Conservation (phyloP, 1,139 yeast species). For the Hemisphaericaspora xylofermentans region DNA sequence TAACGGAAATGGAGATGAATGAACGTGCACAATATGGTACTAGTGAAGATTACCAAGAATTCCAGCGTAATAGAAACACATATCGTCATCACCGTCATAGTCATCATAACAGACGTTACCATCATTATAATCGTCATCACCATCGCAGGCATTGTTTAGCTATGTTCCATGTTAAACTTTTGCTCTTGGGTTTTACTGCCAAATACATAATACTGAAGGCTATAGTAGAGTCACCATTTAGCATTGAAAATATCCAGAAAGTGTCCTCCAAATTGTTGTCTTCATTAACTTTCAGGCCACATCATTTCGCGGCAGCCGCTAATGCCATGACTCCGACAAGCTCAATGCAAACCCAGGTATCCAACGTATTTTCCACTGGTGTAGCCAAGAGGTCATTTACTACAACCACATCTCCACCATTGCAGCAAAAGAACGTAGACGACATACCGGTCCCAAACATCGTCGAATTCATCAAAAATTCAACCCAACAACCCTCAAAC, state of each 20-base stretch:
- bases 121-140: not conserved
- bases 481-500: not conserved
- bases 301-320: not conserved
- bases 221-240: constrained; percentile 10
- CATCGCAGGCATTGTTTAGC: constrained; percentile 1
- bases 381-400: constrained; percentile 1
- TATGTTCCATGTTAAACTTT: constrained; percentile 8
- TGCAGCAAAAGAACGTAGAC: not conserved
- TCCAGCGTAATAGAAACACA: not conserved
- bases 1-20: constrained; percentile 11
- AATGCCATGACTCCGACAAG: constrained; percentile 2
- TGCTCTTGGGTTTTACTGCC: constrained; percentile 13
- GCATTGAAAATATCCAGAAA: constrained; percentile 11
- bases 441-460: constrained; percentile 5
- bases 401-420: not conserved
- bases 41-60: not conserved
- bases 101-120: constrained; percentile 5
- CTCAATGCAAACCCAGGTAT: not conserved
- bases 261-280: constrained; percentile 8
- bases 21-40: constrained; percentile 10
- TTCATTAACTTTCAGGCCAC: constrained; percentile 10
- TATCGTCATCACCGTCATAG: constrained; percentile 3
- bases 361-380: constrained; percentile 3
- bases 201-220: constrained; percentile 14
- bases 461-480: constrained; percentile 4